Evolutionary conservation across 345 rosid genomes (phyloP), one percentile per base, ranked within the genome.

Genomic region (Bruguiera parviflora): DNA sequence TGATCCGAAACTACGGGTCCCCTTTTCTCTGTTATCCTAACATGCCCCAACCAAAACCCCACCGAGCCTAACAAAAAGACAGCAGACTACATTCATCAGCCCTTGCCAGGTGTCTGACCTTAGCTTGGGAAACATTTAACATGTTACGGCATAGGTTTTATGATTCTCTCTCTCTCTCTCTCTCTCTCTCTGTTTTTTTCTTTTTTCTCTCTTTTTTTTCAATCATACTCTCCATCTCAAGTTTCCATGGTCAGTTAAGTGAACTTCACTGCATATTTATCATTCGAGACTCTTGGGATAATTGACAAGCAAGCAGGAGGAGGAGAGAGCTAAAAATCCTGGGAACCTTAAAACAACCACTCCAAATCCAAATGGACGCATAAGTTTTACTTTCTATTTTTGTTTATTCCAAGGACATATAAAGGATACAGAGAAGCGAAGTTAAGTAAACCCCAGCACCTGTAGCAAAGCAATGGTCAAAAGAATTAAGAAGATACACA

Each of bases 1-100:
- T 64, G 67, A 58, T 75, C 64, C 69, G 16, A 58, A 52, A 11
- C 24, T 16, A 72, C 39, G 70, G 75, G 70, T 8, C 67, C 72
- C 13, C 70, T 7, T 6, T 35, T 53, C 51, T 22, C 21, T 8
- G 46, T 63, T 58, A 58, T 27, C 57, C 37, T 20, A 7, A 47
- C 53, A 59, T 24, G 53, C 29, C 66, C 66, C 73, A 10, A 64
- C 64, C 46, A 29, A 8, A 52, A 43, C 18, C 66, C 64, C 51
- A 4, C 61, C 21, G n/a, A 39, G 24, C 6, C 39, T 31, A 66
- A 64, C 29, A 70, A 67, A 73, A 70, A 24, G 32, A 73, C 19
- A 61, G 61, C 67, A 69, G 55, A 20, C 57, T 33, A n/a, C 53
- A 64, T 22, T 51, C 65, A 51, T 46, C 11, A 31, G 43, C 60